Conservation (phyloP, 257 asterid species). For the Solanum pennellii region DNA sequence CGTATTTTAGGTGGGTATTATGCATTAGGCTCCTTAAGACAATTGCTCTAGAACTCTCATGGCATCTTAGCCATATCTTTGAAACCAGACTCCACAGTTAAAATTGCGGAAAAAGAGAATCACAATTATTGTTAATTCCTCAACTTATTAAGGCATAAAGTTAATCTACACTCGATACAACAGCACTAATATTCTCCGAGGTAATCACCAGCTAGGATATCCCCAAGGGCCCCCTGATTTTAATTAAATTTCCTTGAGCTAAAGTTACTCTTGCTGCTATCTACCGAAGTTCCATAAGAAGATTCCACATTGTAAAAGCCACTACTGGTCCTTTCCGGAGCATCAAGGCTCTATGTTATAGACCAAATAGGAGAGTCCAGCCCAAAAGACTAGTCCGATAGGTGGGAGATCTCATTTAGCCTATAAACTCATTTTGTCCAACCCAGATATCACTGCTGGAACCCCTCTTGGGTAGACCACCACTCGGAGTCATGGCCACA, state of each 20-base stretch:
- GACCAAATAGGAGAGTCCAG: not conserved
- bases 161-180: not conserved
- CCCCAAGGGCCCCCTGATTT: not conserved
- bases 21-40: not conserved
- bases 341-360: not conserved
- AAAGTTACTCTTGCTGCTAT: not conserved
- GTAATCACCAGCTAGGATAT: not conserved
- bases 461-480: not conserved
- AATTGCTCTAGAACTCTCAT: not conserved
- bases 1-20: not conserved
- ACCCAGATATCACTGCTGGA: not conserved
- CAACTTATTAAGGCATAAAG: not conserved
- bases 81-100: not conserved
- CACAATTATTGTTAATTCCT: not conserved
- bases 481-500: not conserved
- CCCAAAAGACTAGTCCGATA: not conserved
- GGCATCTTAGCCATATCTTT: not conserved
- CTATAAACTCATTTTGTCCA: not conserved
- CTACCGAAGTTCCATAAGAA: not conserved
- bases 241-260: not conserved
- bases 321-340: not conserved
- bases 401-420: not conserved
- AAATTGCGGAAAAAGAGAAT: not conserved
- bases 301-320: not conserved
- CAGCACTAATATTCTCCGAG: not conserved